Evolutionary conservation across 352 stramenopile genomes (phyloP), one percentile per base, ranked within the genome.

Genomic region (Phytophthora rubi): DNA sequence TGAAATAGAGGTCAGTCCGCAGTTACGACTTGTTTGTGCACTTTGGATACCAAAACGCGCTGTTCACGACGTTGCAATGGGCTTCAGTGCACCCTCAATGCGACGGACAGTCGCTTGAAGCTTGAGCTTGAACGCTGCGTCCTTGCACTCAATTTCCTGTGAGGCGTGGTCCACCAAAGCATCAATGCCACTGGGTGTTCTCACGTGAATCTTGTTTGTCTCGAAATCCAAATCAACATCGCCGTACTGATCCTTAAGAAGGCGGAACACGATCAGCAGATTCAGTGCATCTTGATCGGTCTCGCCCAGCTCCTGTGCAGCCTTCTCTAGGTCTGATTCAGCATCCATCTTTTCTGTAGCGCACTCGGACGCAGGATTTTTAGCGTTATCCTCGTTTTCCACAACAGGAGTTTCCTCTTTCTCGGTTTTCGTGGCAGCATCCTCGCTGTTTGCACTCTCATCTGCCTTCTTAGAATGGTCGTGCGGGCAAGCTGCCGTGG

Each of bases 121-220:
- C 70, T 95, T 95, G 30, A 80, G 70, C 37, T 84, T 88, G 53
- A 97, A 91, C 18, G 74, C 68, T 23, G 79, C 76, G 48, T 95
- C 86, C 23, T 82, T 73, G 69, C 88, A 95, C 62, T 94, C 85
- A 51, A 95, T 81, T 21, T 75, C 70, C 15, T 87, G 78, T 23
- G 74, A 83, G 5, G 79, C 70, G 61, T 94, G 84, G 51, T 94
- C 85, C 2, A 95, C 79, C 0, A 85, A 71, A 8, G 89, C 89
- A 33, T 78, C 70, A 6, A 92, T 62, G 16, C 89, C 88, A 44
- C 83, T 94, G 0, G 89, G 88, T 53, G 86, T 96, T 52, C 82
- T 77, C 15, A 96, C 90, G 57, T 94, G 84, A 68, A 96, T 96
- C 63, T 91, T 90, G 77, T 96, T 95, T 3, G 89, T 96, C 65